These are phyloP conservation scores for Yueomyces sp. DNA, from an alignment of 805 yeast genomes.

Conservation along the genomic window DNA sequence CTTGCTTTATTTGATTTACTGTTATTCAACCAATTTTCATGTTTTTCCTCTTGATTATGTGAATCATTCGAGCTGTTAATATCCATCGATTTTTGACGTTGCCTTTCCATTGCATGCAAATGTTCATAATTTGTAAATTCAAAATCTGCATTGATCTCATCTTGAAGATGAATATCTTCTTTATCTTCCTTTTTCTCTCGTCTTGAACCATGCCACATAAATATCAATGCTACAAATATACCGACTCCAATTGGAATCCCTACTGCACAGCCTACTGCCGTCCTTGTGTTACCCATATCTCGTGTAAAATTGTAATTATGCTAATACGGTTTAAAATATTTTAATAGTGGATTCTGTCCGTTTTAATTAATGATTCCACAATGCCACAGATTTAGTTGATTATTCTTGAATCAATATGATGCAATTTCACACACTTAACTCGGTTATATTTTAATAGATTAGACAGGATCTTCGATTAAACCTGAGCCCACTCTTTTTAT, in stretches of 20 bases:
- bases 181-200: constrained; percentile 27
- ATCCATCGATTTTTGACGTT: not conserved
- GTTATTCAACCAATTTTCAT: not conserved
- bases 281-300: constrained; percentile 2
- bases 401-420: too few species aligned
- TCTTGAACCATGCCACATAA: constrained; percentile 28
- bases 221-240: constrained; percentile 21
- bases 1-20: not conserved
- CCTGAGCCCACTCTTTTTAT: too few species aligned
- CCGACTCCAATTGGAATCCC: constrained; percentile 37
- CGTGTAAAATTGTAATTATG: not conserved
- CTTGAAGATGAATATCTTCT: constrained; percentile 23
- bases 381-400: too few species aligned
- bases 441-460: too few species aligned
- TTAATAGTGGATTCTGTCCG: too few species aligned
- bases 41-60: not conserved
- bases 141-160: constrained; percentile 20
- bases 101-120: constrained; percentile 14
- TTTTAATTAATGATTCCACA: too few species aligned
- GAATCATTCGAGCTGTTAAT: not conserved
- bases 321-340: too few species aligned
- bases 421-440: too few species aligned
- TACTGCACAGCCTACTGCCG: constrained; percentile 41
- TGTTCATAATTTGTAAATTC: constrained; percentile 24
- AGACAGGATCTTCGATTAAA: too few species aligned